These are phyloP conservation scores for Cryptococcus depauperatus DNA, from an alignment of 1,284 basidiomycete species.

Conservation along the genomic window DNA sequence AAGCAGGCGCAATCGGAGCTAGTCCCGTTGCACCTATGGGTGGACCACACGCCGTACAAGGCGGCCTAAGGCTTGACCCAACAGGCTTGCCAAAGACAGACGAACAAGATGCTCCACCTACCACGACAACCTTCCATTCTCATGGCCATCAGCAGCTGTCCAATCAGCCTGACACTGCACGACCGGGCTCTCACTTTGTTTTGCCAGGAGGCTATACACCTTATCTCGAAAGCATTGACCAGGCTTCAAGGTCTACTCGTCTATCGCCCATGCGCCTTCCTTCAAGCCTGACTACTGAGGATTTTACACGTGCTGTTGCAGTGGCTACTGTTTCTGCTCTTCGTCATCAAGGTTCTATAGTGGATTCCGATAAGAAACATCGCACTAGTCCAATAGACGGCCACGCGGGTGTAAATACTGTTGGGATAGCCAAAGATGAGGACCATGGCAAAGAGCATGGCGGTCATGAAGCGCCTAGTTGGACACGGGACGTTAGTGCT, in stretches of 20 bases:
- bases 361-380: conserved; percentile 12
- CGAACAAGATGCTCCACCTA: neutral
- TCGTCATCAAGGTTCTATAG: conserved; percentile 53
- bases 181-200: conserved; percentile 7
- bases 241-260: conserved; percentile 15
- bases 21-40: conserved; percentile 6
- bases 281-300: conserved; percentile 65
- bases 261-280: conserved; percentile 56
- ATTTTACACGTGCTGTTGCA: conserved; percentile 81
- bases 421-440: conserved; percentile 3
- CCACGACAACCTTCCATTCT: neutral
- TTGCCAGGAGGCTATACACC: conserved; percentile 51
- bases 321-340: conserved; percentile 81
- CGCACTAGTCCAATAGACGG: neutral
- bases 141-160: neutral
- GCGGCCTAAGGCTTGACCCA: neutral
- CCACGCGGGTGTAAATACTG: neutral
- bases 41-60: neutral
- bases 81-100: neutral
- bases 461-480: conserved; percentile 92
- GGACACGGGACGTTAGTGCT: conserved; percentile 78
- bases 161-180: neutral
- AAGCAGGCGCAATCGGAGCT: neutral
- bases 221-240: conserved; percentile 59
- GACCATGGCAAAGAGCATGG: conserved; percentile 53